Percentiles rank a stretch among this genome's conserved stretches.
Evolutionary conservation across 2,329 filamentous ascomycete species (phyloP).

Genomic region (Thelonectria rubi): DNA sequence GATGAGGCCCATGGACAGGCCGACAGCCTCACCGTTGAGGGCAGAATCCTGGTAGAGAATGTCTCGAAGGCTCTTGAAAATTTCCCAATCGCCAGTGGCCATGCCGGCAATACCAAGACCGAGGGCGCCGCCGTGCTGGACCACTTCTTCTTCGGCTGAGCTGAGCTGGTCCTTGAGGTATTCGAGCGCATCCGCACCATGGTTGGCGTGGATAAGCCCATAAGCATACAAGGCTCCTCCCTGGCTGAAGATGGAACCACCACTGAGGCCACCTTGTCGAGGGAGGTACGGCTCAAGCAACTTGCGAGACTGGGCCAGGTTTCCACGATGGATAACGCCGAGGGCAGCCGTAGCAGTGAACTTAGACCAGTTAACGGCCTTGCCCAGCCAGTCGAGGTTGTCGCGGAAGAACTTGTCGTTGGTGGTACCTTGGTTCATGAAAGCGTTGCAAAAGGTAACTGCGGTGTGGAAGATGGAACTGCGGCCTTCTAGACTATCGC

Average conservation of each 20-base stretch:
- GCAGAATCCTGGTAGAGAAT: constrained; percentile 94
- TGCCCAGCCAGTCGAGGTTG: constrained; percentile 96
- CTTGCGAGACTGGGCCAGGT: constrained; percentile 91
- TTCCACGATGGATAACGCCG: constrained; percentile 95
- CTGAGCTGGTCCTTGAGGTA: constrained; percentile 81
- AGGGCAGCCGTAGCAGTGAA: constrained; percentile 97
- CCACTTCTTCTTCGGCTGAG: constrained; percentile 85
- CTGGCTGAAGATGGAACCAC: constrained; percentile 92
- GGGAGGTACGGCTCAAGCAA: constrained; percentile 95
- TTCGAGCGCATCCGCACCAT: constrained; percentile 87
- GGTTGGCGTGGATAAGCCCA: constrained; percentile 96
- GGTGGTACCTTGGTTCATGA: constrained; percentile 98
- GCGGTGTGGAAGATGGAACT: constrained; percentile 99
- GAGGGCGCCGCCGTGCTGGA: constrained; percentile 95
- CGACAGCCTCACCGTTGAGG: constrained; percentile 95
- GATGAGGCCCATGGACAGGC: constrained; percentile 94
- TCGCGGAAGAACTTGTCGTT: constrained; percentile 99
- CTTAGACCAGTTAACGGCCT: constrained; percentile 99
- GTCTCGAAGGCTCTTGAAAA: constrained; percentile 89
- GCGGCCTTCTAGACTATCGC: constrained; percentile 92
- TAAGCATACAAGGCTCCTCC: constrained; percentile 96
- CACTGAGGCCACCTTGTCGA: constrained; percentile 74
- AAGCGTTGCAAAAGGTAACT: constrained; percentile 96
- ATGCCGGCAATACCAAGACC: constrained; percentile 97
- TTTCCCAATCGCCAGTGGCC: constrained; percentile 89